Evolutionary conservation across 176 grass and related monocot genomes (phyloP).

Genomic region (Themeda triandra): DNA sequence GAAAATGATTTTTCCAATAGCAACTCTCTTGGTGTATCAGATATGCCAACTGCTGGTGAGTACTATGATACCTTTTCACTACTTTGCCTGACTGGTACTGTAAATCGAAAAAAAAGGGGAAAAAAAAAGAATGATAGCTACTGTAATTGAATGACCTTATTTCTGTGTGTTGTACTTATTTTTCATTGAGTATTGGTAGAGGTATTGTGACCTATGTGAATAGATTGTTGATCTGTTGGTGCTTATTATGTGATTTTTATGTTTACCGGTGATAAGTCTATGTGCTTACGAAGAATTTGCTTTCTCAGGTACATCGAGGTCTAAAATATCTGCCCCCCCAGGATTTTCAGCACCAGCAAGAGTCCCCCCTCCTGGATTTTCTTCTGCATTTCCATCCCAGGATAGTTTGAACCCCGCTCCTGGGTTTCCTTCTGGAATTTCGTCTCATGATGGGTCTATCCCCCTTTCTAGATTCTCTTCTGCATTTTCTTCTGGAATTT

Average conservation of each 20-base stretch:
- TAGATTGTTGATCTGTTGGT: constrained; percentile 7
- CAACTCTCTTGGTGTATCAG: constrained; percentile 25
- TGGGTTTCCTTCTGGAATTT: constrained; percentile 43
- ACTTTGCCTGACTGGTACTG: not conserved
- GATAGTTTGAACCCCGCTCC: constrained; percentile 43
- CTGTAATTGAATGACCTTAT: constrained; percentile 6
- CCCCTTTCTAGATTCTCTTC: constrained; percentile 23
- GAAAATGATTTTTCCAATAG: constrained; percentile 41
- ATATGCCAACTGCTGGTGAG: constrained; percentile 49
- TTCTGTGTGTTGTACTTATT: not conserved
- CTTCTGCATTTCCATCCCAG: constrained; percentile 45
- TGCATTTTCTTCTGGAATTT: constrained; percentile 48
- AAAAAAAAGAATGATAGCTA: not conserved
- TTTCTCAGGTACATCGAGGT: constrained; percentile 39
- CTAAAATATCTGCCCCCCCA: constrained; percentile 46
- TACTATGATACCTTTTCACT: constrained; percentile 7
- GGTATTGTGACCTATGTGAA: not conserved
- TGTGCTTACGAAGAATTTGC: constrained; percentile 9
- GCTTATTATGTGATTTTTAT: constrained; percentile 25
- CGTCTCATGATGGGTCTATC: constrained; percentile 16
- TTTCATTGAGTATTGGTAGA: constrained; percentile 1
- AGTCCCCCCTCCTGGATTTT: constrained; percentile 58
- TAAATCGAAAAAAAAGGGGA: not conserved
- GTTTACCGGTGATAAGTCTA: constrained; percentile 13
- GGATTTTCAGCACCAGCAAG: constrained; percentile 56